Base-by-base conservation (phyloP, 148 eudicot genomes). In the Cornus suecica region DNA sequence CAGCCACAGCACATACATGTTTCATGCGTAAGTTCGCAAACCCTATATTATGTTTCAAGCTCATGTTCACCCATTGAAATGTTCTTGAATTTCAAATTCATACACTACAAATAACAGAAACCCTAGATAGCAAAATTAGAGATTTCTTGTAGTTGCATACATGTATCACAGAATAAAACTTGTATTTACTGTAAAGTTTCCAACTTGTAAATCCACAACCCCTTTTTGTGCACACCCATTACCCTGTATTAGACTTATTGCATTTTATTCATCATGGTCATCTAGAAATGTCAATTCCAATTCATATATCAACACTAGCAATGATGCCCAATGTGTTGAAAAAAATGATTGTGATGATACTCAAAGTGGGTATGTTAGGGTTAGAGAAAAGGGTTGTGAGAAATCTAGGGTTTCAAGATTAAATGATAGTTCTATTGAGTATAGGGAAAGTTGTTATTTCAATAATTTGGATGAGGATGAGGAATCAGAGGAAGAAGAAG, bases 401-500 rank as follows among this genome's bases (percentile, higher is more conserved):
- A 71, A 77, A 62, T 65, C 22, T 63, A 70, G 68, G 29, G 10
- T 45, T 41, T 76, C 74, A 70, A 75, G 37, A 52, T 60, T 62
- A 27, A 61, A 71, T 74, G 79, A 69, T 73, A 63, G 73, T 28
- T 15, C 27, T 42, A 11, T 16, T 68, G 71, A 37, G 18, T 37
- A 22, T 34, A 70, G 70, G 68, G 54, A 70, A 70, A 60, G 28
- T 26, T 48, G 20, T 56, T 18, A 32, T 31, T 71, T 76, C 34
- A 74, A 66, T 68, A 65, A 76, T 37, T 58, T 45, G 13, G 61
- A 68, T 28, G 76, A 73, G 34, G 65, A 37, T 68, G 82, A 64
- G 13, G 83, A 30, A 63, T 83, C 69, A 9, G 82, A 83, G 72
- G 82, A 29, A 31, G 80, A 78, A n/a, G 81, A 78, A n/a, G 66